Evolutionary conservation across 1,284 basidiomycete species (phyloP).

Genomic region (Boletus nobilissimus): DNA sequence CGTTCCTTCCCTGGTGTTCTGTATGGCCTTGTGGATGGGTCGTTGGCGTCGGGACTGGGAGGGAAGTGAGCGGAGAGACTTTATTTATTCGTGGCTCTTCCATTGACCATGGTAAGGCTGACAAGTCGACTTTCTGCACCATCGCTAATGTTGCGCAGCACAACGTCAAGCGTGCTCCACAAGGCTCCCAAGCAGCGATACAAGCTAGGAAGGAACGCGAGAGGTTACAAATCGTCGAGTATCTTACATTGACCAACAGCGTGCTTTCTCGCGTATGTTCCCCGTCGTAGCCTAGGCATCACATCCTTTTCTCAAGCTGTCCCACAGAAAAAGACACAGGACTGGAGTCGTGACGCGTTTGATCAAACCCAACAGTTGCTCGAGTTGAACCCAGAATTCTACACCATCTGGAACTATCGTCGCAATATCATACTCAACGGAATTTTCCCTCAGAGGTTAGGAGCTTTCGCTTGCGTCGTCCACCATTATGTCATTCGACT

Average conservation of each 20-base stretch:
- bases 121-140: neutral
- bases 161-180: constrained; percentile 76
- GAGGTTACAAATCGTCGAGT: constrained; percentile 78
- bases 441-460: constrained; percentile 73
- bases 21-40: constrained; percentile 84
- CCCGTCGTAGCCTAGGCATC: constrained; percentile 4
- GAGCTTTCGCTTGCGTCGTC: neutral
- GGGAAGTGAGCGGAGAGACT: constrained; percentile 65
- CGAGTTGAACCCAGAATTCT: constrained; percentile 88
- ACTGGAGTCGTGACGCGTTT: constrained; percentile 77
- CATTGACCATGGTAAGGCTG: constrained; percentile 41
- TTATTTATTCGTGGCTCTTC: constrained; percentile 12
- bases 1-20: constrained; percentile 83
- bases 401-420: constrained; percentile 94
- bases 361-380: constrained; percentile 80
- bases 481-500: constrained; percentile 18
- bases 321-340: constrained; percentile 70
- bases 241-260: constrained; percentile 72
- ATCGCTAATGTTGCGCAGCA: constrained; percentile 61
- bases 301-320: constrained; percentile 6
- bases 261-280: constrained; percentile 72
- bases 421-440: constrained; percentile 80
- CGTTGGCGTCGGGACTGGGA: constrained; percentile 82
- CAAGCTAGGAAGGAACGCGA: constrained; percentile 78
- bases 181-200: constrained; percentile 70